Evolutionary conservation across 352 stramenopile genomes (phyloP).

Genomic region (Pythium guiyangense): DNA sequence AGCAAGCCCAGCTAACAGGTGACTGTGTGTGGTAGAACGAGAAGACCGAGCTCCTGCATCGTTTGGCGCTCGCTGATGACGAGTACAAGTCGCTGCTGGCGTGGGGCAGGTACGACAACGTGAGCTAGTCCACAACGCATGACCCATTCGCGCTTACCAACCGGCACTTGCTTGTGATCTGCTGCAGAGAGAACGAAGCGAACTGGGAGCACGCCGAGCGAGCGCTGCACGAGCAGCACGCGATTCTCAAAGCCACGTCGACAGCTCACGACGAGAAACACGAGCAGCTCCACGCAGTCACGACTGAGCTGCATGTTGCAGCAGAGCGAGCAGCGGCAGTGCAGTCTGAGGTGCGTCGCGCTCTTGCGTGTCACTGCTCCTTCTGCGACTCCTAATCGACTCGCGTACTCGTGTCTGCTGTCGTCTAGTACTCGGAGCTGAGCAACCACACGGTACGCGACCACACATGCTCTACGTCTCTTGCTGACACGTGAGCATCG

Average conservation of each 20-base stretch:
- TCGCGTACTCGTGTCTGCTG: not conserved
- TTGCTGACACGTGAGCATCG: not conserved
- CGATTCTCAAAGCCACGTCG: constrained; percentile 35
- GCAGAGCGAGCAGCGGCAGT: constrained; percentile 15
- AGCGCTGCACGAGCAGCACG: constrained; percentile 30
- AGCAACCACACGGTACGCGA: constrained; percentile 17
- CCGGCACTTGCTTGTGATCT: not conserved
- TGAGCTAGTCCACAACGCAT: too few species aligned
- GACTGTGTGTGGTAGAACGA: not conserved
- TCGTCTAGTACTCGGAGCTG: constrained; percentile 23
- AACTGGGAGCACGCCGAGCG: constrained; percentile 28
- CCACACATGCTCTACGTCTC: not conserved
- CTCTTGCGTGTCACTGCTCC: not conserved
- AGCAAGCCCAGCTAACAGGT: constrained; percentile 1
- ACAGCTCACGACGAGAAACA: constrained; percentile 20
- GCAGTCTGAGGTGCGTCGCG: constrained; percentile 19
- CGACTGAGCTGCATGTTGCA: constrained; percentile 18
- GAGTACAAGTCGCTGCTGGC: constrained; percentile 28
- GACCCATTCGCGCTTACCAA: too few species aligned
- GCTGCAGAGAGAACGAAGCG: constrained; percentile 36
- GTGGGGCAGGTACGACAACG: constrained; percentile 22
- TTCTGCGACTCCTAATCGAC: not conserved
- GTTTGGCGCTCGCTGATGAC: constrained; percentile 23
- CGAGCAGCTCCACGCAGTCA: constrained; percentile 14
- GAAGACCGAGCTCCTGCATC: constrained; percentile 21